Percentiles rank a stretch among this genome's conserved stretches.
Conservation (phyloP, 306 rosid genomes). For the Quillaja saponaria region DNA sequence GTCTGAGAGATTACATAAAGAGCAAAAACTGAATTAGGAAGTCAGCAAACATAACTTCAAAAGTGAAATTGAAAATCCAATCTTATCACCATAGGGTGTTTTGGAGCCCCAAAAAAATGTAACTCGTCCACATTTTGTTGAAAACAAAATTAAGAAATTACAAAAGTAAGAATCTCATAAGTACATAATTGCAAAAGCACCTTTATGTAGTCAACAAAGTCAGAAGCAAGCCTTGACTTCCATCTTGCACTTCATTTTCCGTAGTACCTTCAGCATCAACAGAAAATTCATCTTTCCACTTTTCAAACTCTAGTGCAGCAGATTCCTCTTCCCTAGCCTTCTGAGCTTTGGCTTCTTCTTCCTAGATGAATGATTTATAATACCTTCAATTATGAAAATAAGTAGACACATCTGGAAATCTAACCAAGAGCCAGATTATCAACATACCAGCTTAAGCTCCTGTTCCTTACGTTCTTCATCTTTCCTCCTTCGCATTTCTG, state of each 20-base stretch:
- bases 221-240: slow-evolving; percentile 66
- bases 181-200: slow-evolving; percentile 38
- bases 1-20: slow-evolving; percentile 53
- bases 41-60: slow-evolving; percentile 9
- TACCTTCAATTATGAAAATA: slow-evolving; percentile 26
- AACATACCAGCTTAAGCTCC: slow-evolving; percentile 72
- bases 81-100: slow-evolving; percentile 12
- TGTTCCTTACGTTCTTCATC: slow-evolving; percentile 91
- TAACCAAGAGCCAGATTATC: slow-evolving; percentile 11
- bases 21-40: slow-evolving; percentile 18
- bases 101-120: slow-evolving; percentile 19
- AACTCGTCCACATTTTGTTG: slow-evolving; percentile 5
- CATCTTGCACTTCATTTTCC: slow-evolving; percentile 73
- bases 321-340: slow-evolving; percentile 95
- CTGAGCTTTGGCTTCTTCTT: slow-evolving; percentile 87
- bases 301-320: slow-evolving; percentile 92
- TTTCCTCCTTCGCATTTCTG: slow-evolving; percentile 79
- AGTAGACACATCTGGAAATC: slow-evolving; percentile 16
- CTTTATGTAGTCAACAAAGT: slow-evolving; percentile 89
- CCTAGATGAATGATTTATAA: slow-evolving; percentile 51
- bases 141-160: slow-evolving; percentile 7
- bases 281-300: slow-evolving; percentile 97
- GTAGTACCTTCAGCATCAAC: slow-evolving; percentile 91
- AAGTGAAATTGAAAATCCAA: slow-evolving; percentile 6
- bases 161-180: slow-evolving; percentile 12